These are phyloP conservation scores for Ichthyophthirius multifiliis DNA, from an alignment of 169 alveolate genomes.

Conservation along the genomic window DNA sequence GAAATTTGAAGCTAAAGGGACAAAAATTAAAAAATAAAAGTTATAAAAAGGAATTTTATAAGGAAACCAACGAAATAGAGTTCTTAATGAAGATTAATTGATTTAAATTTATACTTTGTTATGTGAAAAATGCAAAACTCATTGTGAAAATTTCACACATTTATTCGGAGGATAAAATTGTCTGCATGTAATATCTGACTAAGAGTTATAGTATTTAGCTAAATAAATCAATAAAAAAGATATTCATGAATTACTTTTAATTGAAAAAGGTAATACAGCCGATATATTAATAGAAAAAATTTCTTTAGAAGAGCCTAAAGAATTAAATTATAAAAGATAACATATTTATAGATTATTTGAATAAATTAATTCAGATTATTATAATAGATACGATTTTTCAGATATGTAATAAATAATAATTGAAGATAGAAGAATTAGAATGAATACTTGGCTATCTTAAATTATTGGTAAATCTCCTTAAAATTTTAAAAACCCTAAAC, in stretches of 20 bases:
- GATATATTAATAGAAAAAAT: constrained; percentile 71
- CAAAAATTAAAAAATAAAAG: neutral
- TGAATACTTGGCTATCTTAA: constrained; percentile 77
- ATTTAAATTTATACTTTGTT: constrained; percentile 40
- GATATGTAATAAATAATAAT: constrained; percentile 71
- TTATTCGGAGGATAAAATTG: constrained; percentile 76
- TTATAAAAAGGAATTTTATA: too few relatives aligned
- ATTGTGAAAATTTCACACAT: constrained; percentile 71
- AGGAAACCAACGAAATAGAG: too few relatives aligned
- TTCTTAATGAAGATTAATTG: constrained; percentile 55
- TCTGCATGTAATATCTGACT: constrained; percentile 68
- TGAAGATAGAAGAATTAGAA: constrained; percentile 81
- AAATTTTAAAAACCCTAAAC: constrained; percentile 71
- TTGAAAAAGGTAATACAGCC: constrained; percentile 83
- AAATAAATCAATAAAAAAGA: constrained; percentile 74
- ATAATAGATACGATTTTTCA: constrained; percentile 71
- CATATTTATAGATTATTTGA: constrained; percentile 52
- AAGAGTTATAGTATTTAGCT: constrained; percentile 68
- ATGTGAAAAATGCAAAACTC: constrained; percentile 69
- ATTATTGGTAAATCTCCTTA: constrained; percentile 76
- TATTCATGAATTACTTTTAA: constrained; percentile 56
- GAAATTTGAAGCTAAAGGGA: constrained; percentile 39
- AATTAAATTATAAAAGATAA: constrained; percentile 62
- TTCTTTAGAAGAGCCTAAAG: constrained; percentile 71
- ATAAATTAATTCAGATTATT: constrained; percentile 76